Evolutionary conservation across 345 rosid genomes (phyloP).

Genomic region (Dipteronia sinensis): DNA sequence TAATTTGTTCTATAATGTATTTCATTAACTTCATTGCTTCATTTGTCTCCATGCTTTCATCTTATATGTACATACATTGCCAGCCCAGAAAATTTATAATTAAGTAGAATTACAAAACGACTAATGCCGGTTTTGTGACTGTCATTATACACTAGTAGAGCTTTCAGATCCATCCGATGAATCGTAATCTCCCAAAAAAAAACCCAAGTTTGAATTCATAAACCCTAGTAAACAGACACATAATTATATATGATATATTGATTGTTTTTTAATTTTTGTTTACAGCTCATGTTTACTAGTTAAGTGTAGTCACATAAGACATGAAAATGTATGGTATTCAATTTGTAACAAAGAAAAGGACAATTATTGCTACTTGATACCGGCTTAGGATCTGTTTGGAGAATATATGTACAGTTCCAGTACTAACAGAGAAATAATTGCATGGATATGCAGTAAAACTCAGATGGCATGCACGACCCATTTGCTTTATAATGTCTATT

Average conservation of each 20-base stretch:
- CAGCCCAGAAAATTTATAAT: not conserved
- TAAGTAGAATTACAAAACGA: not conserved
- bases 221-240: not conserved
- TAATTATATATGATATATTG: too few species aligned
- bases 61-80: constrained; percentile 1
- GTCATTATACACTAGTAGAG: constrained; percentile 8
- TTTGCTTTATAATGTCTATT: not conserved
- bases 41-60: constrained; percentile 22
- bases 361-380: not conserved
- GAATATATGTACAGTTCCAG: not conserved
- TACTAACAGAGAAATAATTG: not conserved
- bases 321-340: not conserved
- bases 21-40: not conserved
- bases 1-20: not conserved
- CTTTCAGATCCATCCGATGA: constrained; percentile 1
- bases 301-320: not conserved
- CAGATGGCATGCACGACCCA: not conserved
- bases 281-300: constrained; percentile 1
- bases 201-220: too few species aligned
- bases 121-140: not conserved
- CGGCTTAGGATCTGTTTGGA: constrained; percentile 1
- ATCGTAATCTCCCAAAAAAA: not conserved
- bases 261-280: too few species aligned
- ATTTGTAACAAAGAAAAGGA: not conserved
- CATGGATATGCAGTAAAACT: not conserved